Base-by-base conservation (phyloP, 495 filamentous ascomycete genomes). In the Daldinia loculata region DNA sequence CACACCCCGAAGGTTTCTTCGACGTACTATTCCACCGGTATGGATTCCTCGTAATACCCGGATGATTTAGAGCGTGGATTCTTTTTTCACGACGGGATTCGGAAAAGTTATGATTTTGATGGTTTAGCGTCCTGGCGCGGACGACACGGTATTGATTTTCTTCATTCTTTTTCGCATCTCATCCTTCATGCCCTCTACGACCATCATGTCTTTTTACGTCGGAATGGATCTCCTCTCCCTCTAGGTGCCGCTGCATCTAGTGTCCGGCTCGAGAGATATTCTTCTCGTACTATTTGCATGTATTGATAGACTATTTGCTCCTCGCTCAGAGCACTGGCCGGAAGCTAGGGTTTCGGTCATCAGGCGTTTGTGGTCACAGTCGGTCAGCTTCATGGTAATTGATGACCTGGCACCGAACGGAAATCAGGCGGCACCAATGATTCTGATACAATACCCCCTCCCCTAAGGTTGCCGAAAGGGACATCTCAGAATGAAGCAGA, bases 81-180 rank as follows among this genome's bases (percentile, higher is more conserved):
- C 76, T 69, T 79, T 70, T 48, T 76, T 66, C 72, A 69, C 72
- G 68, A 79, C 52, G 74, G 79, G 71, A 69, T 72, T 75, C 75
- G 82, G 80, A 84, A 84, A 84, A 83, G 81, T 83, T 84, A 82
- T 82, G 81, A 80, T 78, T 75, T 77, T 80, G 48, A 51, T 56
- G 77, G 72, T 77, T 76, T 41, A 60, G 45, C 58, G 58, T 67
- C 71, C 53, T 61, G 60, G 66, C 19, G 65, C 74, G 74, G 70
- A 76, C 75, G 69, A 76, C 72, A 77, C 78, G 78, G 77, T 76
- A 80, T 81, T 70, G 76, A 76, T 78, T 74, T 74, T 74, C 65
- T 69, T 72, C 74, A 70, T 77, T 61, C 56, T 48, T 75, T 76
- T 57, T 56, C 55, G 38, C 66, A 60, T 67, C 52, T 67, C 62